A percentile compares a stretch with the other conserved stretches of the same genome.
phyloP scores from a whole-genome alignment of 352 stramenopile species.

The Globisporangium splendens region DNA sequence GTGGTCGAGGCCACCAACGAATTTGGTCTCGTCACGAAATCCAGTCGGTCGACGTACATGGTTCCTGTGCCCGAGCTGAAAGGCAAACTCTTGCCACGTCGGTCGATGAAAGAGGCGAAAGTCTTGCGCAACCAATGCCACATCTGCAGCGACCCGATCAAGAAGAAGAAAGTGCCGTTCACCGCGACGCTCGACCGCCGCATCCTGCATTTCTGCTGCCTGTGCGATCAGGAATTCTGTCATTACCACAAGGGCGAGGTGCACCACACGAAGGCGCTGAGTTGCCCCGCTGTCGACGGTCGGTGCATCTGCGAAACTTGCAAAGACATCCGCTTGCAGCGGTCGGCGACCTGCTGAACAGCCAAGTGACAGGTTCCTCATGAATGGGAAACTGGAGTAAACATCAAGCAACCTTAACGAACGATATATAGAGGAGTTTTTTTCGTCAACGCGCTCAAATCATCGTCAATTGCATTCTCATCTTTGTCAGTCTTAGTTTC shows the following conservation, averaged over 20 bases:
- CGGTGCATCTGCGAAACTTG: constrained; percentile 72
- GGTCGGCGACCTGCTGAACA: constrained; percentile 40
- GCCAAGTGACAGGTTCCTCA: not conserved
- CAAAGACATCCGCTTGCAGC: constrained; percentile 60
- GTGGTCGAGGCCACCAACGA: constrained; percentile 79
- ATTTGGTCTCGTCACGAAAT: constrained; percentile 71
- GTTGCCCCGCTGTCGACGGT: constrained; percentile 74
- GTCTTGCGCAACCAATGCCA: constrained; percentile 70
- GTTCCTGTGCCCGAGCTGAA: constrained; percentile 73
- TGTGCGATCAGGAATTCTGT: constrained; percentile 80
- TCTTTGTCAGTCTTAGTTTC: constrained; percentile 1
- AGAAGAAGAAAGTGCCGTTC: constrained; percentile 69
- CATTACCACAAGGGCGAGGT: constrained; percentile 82
- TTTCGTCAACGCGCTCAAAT: not conserved
- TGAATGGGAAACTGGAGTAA: not conserved
- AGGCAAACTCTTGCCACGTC: constrained; percentile 46
- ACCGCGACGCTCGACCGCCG: constrained; percentile 56
- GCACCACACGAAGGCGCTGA: constrained; percentile 73
- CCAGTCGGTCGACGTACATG: constrained; percentile 84
- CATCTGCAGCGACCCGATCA: constrained; percentile 57
- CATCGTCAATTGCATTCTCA: not conserved
- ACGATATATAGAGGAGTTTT: not conserved
- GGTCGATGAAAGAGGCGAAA: constrained; percentile 29
- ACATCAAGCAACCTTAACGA: not conserved
- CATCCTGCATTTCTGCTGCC: constrained; percentile 80